phyloP scores from a whole-genome alignment of 1,284 basidiomycete genomes.

The Neolentinus lepideus region DNA sequence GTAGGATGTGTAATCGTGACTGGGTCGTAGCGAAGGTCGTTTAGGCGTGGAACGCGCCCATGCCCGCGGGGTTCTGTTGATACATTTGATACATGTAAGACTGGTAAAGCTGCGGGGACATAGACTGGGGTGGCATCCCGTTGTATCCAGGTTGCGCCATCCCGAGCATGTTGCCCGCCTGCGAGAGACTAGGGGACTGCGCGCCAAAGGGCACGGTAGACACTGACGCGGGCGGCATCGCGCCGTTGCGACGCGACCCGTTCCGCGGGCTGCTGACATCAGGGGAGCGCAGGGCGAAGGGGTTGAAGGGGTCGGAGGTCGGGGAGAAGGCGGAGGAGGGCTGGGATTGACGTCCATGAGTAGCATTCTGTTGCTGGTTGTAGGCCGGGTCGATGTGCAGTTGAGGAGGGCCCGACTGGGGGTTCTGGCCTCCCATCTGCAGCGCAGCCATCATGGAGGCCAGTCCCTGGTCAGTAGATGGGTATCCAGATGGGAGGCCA shows the following conservation, averaged over 20 bases:
- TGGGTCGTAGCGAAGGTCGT: conserved; percentile 13
- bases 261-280: conserved; percentile 46
- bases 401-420: conserved; percentile 70
- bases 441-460: conserved; percentile 85
- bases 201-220: conserved; percentile 45
- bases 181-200: conserved; percentile 53
- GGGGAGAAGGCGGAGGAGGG: conserved; percentile 53
- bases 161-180: conserved; percentile 46
- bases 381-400: conserved; percentile 64
- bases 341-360: conserved; percentile 42
- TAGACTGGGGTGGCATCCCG: conserved; percentile 48
- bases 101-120: conserved; percentile 70
- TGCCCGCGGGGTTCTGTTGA: conserved; percentile 64
- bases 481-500: conserved; percentile 70
- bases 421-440: conserved; percentile 80
- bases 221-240: conserved; percentile 30
- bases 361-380: conserved; percentile 17
- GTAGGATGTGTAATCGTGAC: background rate
- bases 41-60: conserved; percentile 71
- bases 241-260: conserved; percentile 46
- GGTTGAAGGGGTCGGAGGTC: conserved; percentile 65
- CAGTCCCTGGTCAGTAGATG: conserved; percentile 72
- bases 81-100: conserved; percentile 79
- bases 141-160: conserved; percentile 62
- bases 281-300: conserved; percentile 59